phyloP scores from a whole-genome alignment of 495 filamentous ascomycete species.

The Aspergillus diversus region DNA sequence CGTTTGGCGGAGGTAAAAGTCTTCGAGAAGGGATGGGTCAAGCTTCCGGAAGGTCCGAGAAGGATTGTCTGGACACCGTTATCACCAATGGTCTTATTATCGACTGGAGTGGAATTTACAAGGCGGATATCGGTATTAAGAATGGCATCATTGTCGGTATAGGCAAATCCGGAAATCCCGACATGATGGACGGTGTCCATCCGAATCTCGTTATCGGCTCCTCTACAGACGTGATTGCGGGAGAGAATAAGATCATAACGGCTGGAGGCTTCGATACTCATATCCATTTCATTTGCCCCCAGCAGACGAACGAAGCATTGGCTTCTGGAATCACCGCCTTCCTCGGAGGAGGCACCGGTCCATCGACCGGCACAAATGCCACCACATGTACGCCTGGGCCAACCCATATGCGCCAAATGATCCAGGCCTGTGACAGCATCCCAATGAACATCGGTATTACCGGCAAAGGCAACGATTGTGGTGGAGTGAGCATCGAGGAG shows the following conservation, averaged over 20 bases:
- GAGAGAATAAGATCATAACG: constrained; percentile 90
- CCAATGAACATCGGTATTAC: constrained; percentile 94
- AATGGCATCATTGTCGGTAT: constrained; percentile 86
- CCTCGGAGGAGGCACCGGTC: constrained; percentile 92
- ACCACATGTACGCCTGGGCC: constrained; percentile 93
- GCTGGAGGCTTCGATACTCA: constrained; percentile 92
- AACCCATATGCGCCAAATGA: constrained; percentile 87
- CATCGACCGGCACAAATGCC: constrained; percentile 90
- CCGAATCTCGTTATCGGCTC: constrained; percentile 80
- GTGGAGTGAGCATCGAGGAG: constrained; percentile 70
- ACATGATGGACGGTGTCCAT: constrained; percentile 90
- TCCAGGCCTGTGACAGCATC: constrained; percentile 84
- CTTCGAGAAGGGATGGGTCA: constrained; percentile 97
- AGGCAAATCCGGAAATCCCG: constrained; percentile 95
- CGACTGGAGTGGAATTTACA: constrained; percentile 92
- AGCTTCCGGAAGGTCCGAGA: constrained; percentile 72
- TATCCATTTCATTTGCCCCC: constrained; percentile 96
- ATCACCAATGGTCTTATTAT: constrained; percentile 93
- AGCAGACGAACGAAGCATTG: constrained; percentile 86
- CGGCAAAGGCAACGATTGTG: constrained; percentile 92
- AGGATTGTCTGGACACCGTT: constrained; percentile 79
- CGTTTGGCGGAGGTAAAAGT: constrained; percentile 95
- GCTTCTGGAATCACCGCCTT: constrained; percentile 90
- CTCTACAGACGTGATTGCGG: constrained; percentile 95
- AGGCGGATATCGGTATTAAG: constrained; percentile 96